Base-by-base conservation (phyloP, 2,329 filamentous ascomycete genomes). In the Daldinia sp. region DNA sequence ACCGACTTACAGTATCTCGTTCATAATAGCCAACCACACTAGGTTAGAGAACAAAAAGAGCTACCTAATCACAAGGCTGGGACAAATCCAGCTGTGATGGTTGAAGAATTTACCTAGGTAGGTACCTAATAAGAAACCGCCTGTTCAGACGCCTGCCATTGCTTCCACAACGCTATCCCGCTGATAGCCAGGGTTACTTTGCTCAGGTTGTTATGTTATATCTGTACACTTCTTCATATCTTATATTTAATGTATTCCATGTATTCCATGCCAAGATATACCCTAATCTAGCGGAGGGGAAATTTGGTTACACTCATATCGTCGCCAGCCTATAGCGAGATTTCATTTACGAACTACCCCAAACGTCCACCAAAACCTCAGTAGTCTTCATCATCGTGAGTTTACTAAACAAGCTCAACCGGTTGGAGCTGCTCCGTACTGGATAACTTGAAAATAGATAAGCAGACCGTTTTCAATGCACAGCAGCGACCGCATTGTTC, bases 401-500 rank as follows among this genome's bases (percentile, higher is more conserved):
- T 63, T 69, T 65, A 67, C 63, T 57, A 65, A 69, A 65, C 37
- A 42, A 62, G 60, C 62, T 46, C 50, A 63, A 56, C 65, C 62
- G 65, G 55, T 70, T 58, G 60, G 65, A 68, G 61, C 55, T 60
- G 48, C 63, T 68, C 65, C 68, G 68, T 59, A 48, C 56, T 28
- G 57, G 41, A 28, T 20, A 51, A 30, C 13, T 30, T 4, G 6
- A 51, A 18, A 18, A 53, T 35, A 46, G 28, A 46, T 46, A 15
- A 42, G 28, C 28, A 28, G 50, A 54, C 60, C 58, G 30, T 57
- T 51, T 55, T 30, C 18, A 33, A 28, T 9, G 28, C 28, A n/a
- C 53, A 23, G 28, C 30, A 41, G 50, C 15, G 39, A 66, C 6
- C 33, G 42, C 13, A 15, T 41, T 48, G 37, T 61, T 33, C 33